Base-by-base conservation (phyloP, 805 yeast species). In the Candida maesae region DNA sequence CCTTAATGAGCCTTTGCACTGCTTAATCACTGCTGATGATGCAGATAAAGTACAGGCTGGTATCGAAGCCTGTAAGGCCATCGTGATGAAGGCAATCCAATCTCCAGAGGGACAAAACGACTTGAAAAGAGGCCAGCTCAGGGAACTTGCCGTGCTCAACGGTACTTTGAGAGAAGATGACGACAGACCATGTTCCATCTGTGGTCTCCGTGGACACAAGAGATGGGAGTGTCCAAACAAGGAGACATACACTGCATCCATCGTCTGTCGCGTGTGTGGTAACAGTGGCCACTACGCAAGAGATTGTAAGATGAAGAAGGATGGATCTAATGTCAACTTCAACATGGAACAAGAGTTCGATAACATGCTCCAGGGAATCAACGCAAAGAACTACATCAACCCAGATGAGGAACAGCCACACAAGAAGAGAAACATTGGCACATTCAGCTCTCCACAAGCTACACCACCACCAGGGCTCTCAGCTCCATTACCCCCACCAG, bases 101-200 rank as follows among this genome's bases (percentile, higher is more conserved):
- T 79, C 95, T 0, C 99, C 99, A 2, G 91, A 84, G 48, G 96
- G 96, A 1, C 95, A 87, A 59, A 93, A 91, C 61, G 95, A 88
- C 48, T 71, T 86, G 59, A 93, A 93, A 56, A 71, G 97, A 44
- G 87, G 83, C 33, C 99, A 93, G 62, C 71, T 93, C 45, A 74
- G 96, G 49, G 96, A 91, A 56, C 71, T 93, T 53, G 99, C 99
- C 0, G 83, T 86, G 18, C 70, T 93, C 41, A 95, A 93, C 65
- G 99, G 99, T 63, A 93, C 99, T 0, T 69, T 89, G 35, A 74
- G 98, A 40, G 95, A 86, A 53, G 91, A 83, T 49, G 80, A 75
- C 36, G 78, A 72, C 43, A 69, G 79, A 43, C 73, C 78, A 1
- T 84, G 91, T 59, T 67, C 74, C 13, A 66, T 66, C 33, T 84